Percentiles rank a stretch among this genome's conserved stretches.
Conservation (phyloP, 2,329 filamentous ascomycete genomes). For the Aspergillus sp. region DNA sequence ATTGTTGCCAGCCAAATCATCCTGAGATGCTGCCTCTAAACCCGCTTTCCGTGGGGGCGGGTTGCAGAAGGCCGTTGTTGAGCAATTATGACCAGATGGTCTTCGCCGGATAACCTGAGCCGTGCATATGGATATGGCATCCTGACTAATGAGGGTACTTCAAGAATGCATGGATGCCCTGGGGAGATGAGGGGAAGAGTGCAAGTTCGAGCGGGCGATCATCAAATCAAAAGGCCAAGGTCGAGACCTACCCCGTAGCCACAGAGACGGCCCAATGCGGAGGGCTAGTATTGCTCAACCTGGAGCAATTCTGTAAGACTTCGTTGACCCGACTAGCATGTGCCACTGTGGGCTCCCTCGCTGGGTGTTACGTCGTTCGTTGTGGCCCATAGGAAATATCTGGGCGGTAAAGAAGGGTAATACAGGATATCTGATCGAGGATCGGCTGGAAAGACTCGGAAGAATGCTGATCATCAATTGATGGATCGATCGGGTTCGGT, state of each 20-base stretch:
- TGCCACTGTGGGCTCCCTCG: not conserved
- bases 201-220: not conserved
- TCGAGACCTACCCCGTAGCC: not conserved
- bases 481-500: not conserved
- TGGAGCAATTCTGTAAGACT: not conserved
- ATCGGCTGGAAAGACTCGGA: not conserved
- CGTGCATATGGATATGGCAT: constrained; percentile 1
- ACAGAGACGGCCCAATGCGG: not conserved
- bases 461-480: not conserved
- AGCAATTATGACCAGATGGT: constrained; percentile 5
- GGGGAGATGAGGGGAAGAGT: not conserved
- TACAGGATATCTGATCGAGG: constrained; percentile 3
- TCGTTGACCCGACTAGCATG: not conserved
- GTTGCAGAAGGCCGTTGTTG: not conserved
- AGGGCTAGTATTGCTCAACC: not conserved
- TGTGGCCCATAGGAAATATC: not conserved
- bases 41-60: constrained; percentile 7
- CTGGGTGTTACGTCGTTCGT: not conserved
- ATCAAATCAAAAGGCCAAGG: not conserved
- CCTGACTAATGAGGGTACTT: constrained; percentile 3
- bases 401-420: not conserved
- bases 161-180: constrained; percentile 17
- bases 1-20: not conserved
- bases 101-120: constrained; percentile 4
- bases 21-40: not conserved